Conservation (phyloP, 345 rosid genomes). For the Arabis alpina region DNA sequence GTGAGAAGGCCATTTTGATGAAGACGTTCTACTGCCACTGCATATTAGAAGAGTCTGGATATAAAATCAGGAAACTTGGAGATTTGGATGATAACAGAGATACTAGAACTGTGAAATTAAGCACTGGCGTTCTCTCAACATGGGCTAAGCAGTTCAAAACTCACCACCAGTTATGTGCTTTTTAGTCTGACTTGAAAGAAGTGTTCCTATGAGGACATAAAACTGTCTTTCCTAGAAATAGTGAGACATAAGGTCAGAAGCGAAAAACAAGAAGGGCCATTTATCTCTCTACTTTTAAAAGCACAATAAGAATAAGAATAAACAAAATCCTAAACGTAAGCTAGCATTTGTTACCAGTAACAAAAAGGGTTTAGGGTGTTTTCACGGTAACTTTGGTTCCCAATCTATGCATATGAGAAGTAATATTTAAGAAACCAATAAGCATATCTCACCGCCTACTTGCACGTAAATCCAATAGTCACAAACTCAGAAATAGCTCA, state of each 20-base stretch:
- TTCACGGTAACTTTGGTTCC: not conserved
- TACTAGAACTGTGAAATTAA: no score
- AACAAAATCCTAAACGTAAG: not conserved
- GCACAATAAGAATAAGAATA: not conserved
- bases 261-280: conserved; percentile 13
- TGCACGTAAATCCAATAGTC: conserved; percentile 14
- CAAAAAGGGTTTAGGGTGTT: no score
- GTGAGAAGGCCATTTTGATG: conserved; percentile 69
- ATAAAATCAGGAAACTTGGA: conserved; percentile 12
- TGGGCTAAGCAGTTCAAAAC: conserved; percentile 29
- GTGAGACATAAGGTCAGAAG: conserved; percentile 18
- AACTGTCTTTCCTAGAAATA: conserved; percentile 65
- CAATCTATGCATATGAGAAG: conserved; percentile 2
- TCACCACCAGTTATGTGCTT: conserved; percentile 65
- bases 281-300: not conserved
- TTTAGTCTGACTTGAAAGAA: conserved; percentile 79
- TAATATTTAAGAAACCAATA: no score
- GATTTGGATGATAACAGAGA: conserved; percentile 4
- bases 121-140: conserved; percentile 13
- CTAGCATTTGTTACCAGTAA: not conserved
- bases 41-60: conserved; percentile 31
- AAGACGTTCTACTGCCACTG: conserved; percentile 91
- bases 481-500: not conserved
- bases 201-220: conserved; percentile 70
- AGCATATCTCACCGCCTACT: not conserved